Evolutionary conservation across 495 filamentous ascomycete species (phyloP).

Genomic region (Neurospora tetraspora): DNA sequence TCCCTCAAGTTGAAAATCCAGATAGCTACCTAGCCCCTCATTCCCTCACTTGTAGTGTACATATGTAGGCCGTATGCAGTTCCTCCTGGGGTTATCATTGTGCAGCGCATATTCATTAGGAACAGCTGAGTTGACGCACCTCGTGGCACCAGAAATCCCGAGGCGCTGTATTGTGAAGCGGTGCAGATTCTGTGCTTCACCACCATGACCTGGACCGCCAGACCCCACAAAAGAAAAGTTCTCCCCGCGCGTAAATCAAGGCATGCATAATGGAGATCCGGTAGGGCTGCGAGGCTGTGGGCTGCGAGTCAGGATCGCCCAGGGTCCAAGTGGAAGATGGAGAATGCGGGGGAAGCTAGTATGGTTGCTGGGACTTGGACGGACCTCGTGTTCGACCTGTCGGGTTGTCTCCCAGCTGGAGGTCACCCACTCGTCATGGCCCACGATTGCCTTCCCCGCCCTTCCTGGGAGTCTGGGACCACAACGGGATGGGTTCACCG

Average conservation of each 20-base stretch:
- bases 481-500: not conserved
- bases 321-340: not conserved
- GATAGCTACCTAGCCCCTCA: not conserved
- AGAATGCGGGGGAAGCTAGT: slow-evolving; percentile 2
- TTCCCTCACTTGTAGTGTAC: not conserved
- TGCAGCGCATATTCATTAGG: not conserved
- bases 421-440: not conserved
- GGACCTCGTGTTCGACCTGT: not conserved
- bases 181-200: not conserved
- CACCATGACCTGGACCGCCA: not conserved
- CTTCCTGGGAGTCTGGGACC: not conserved
- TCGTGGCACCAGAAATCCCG: not conserved
- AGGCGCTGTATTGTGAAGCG: not conserved
- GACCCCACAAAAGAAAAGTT: not conserved
- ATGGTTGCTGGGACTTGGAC: not conserved
- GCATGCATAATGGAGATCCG: not conserved
- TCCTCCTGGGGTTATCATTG: not conserved
- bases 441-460: not conserved
- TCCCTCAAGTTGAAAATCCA: not conserved
- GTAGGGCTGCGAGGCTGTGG: not conserved
- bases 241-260: not conserved
- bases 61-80: not conserved
- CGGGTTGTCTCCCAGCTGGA: not conserved
- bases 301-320: not conserved
- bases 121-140: not conserved